phyloP scores from a whole-genome alignment of 352 stramenopile species.

The Globisporangium nunn region DNA sequence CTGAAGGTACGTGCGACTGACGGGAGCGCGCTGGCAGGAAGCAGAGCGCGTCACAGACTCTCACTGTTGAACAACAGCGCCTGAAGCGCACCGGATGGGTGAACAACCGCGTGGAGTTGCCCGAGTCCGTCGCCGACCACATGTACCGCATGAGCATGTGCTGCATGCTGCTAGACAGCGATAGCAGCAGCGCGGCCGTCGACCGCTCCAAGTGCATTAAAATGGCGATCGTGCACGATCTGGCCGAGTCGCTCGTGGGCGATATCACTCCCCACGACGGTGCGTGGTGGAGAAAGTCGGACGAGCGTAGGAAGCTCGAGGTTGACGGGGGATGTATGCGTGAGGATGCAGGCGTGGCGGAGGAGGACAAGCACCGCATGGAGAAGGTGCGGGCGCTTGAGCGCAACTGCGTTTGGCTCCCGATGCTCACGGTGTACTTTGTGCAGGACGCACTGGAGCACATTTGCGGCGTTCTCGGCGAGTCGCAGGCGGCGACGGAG shows the following conservation, averaged over 20 bases:
- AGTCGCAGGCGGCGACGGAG: constrained; percentile 42
- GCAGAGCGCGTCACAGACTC: no score
- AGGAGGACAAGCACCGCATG: constrained; percentile 87
- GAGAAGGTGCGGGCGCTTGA: constrained; percentile 47
- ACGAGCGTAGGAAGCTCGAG: not conserved
- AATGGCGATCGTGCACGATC: constrained; percentile 91
- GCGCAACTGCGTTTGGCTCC: no score
- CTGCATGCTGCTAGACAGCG: constrained; percentile 84
- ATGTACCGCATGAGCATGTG: constrained; percentile 92
- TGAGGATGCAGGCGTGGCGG: constrained; percentile 52
- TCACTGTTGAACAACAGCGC: constrained; percentile 24
- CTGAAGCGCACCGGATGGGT: constrained; percentile 92
- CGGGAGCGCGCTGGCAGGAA: no score
- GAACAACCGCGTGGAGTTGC: constrained; percentile 81
- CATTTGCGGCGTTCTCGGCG: constrained; percentile 52
- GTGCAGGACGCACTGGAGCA: constrained; percentile 54
- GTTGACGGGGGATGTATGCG: not conserved
- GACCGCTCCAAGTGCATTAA: constrained; percentile 79
- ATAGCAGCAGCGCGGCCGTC: constrained; percentile 58
- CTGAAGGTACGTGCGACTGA: constrained; percentile 43
- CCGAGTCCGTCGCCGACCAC: constrained; percentile 92
- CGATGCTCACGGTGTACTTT: not conserved
- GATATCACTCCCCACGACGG: constrained; percentile 92
- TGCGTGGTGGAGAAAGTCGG: constrained; percentile 2
- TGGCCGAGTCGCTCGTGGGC: constrained; percentile 90